Conservation (phyloP, 1,139 yeast species). For the Hyphopichia buzzinii region DNA sequence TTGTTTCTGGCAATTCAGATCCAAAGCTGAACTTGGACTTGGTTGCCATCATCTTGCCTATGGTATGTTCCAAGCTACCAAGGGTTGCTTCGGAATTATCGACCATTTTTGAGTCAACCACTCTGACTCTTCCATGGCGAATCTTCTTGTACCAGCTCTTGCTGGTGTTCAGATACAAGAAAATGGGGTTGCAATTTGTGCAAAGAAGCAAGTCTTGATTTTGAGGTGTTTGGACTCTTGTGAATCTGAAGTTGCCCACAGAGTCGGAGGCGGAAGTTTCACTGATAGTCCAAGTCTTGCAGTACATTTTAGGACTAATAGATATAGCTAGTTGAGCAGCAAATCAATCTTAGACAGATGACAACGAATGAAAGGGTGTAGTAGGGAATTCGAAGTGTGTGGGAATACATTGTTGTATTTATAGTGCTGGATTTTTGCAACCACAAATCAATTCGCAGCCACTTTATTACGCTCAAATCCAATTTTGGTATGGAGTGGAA, state of each 20-base stretch:
- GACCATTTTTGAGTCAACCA: neutral
- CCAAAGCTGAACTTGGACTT: neutral
- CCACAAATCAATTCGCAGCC: too few species aligned
- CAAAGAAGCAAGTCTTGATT: neutral
- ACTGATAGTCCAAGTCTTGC: neutral
- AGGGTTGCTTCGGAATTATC: neutral
- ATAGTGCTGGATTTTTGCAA: neutral
- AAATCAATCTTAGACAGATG: too few species aligned
- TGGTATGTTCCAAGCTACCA: neutral
- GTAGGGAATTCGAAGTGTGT: too few species aligned
- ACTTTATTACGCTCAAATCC: too few species aligned
- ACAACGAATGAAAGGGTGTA: too few species aligned
- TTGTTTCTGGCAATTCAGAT: neutral
- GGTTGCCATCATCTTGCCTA: neutral
- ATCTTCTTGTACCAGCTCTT: conserved; percentile 3
- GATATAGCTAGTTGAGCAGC: too few species aligned
- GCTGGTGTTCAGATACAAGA: neutral
- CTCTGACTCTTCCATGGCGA: neutral
- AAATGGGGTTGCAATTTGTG: conserved; percentile 4
- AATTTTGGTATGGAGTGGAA: too few species aligned
- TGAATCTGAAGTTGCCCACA: neutral
- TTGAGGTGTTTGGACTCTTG: neutral
- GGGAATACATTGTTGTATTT: neutral
- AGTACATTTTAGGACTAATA: too few species aligned
- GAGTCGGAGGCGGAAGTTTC: neutral